Evolutionary conservation across 108 stramenopile species (phyloP).

Genomic region (Cyclotella choctawhatcheeana): DNA sequence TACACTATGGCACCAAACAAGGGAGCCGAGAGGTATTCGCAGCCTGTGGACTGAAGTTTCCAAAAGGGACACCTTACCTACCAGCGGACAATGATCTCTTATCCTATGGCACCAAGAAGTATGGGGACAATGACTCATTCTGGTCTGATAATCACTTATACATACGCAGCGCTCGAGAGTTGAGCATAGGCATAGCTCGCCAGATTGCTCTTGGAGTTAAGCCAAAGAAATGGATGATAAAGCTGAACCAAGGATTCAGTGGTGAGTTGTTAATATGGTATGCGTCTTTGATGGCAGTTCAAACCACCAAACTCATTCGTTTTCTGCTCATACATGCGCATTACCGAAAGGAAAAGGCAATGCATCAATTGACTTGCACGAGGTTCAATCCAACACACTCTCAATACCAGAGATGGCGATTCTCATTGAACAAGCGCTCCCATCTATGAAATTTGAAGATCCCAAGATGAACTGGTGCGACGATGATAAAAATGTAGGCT

Average conservation of each 20-base stretch:
- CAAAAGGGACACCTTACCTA: slow-evolving; percentile 30
- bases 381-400: slow-evolving; percentile 7
- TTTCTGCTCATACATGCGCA: too few species aligned
- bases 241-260: slow-evolving; percentile 47
- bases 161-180: slow-evolving; percentile 19
- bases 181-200: slow-evolving; percentile 36
- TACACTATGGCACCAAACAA: slow-evolving; percentile 45
- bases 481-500: slow-evolving; percentile 14
- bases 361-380: slow-evolving; percentile 27
- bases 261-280: slow-evolving; percentile 17
- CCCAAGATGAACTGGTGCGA: slow-evolving; percentile 25
- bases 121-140: slow-evolving; percentile 16
- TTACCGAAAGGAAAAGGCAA: slow-evolving; percentile 47
- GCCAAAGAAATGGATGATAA: slow-evolving; percentile 38
- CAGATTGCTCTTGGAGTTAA: slow-evolving; percentile 24
- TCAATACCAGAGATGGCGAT: slow-evolving; percentile 16
- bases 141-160: slow-evolving; percentile 35
- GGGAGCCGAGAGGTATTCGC: slow-evolving; percentile 39
- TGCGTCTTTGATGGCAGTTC: too few species aligned
- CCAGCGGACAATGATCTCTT: slow-evolving; percentile 35
- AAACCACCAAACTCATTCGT: too few species aligned
- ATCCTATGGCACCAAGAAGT: slow-evolving; percentile 2
- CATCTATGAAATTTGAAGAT: slow-evolving; percentile 36
- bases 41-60: slow-evolving; percentile 26
- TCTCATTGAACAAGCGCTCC: slow-evolving; percentile 29